Base-by-base conservation (phyloP, 371 early-diverging fungal species). In the Apophysomyces elegans region DNA sequence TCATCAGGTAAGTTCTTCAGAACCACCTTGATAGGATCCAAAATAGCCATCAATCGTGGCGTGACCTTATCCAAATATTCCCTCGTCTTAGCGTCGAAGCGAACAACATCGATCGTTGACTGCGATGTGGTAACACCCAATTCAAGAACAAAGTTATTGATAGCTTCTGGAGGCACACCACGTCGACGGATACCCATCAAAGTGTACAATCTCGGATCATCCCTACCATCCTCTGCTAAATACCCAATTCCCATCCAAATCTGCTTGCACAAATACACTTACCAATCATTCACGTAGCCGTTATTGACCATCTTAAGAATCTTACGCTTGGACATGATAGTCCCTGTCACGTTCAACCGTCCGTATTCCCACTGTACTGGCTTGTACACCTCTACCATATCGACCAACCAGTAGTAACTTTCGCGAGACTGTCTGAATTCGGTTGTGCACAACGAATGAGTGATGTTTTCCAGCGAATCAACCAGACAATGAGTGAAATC, bases 361-460 rank as follows among this genome's bases (percentile, higher is more conserved):
- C 97, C 97, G 73, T 95, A 99, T 80, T 99, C 99, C 99, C 99
- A 99, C 86, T 99, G 99, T 36, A 99, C 99, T 26, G 99, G 99
- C 84, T 99, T 99, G 86, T 99, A 99, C 0, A 99, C 86, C 70
- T 97, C 97, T 44, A 99, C 87, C 35, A 97, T 96, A 74, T 99
- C 98, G 56, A 97, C 93, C 37, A 99, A 90, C 99, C 99, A 99
- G 82, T 99, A 97, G 83, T 99, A 99, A 47, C 96, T 95, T 67
- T 94, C 93, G 65, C 99, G 92, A 35, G 98, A 92, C 73, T 92
- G 93, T 66, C 80, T 89, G 80, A 99, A 99, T 81, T 99, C 99
- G 47, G 93, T 88, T 3, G 99, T 99, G 86, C 99, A 99, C 67
- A 99, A 91, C 18, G 99, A 98, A 78, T 99, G 99, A 1, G 99